Conservation (phyloP, 2,329 filamentous ascomycete genomes). For the Scedosporium dehoogii region DNA sequence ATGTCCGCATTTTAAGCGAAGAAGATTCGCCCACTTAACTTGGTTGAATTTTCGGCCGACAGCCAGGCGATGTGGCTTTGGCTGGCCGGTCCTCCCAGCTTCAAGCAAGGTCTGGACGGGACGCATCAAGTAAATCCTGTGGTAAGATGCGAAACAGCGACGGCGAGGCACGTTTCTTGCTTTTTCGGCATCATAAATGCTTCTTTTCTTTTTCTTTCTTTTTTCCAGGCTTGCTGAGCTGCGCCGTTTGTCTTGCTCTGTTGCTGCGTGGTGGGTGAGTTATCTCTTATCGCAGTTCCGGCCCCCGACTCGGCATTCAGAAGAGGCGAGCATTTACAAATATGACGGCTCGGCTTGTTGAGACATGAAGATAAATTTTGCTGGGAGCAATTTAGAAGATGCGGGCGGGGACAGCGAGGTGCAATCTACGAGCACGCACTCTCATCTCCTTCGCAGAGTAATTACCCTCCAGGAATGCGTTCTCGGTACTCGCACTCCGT, state of each 20-base stretch:
- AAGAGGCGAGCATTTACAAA: neutral
- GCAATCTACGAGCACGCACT: neutral
- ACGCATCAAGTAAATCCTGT: too few relatives aligned
- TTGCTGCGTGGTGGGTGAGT: neutral
- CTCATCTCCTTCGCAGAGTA: neutral
- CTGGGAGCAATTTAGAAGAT: neutral
- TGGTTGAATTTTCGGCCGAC: neutral
- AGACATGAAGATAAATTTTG: conserved; percentile 3
- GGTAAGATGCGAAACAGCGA: too few relatives aligned
- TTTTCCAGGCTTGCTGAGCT: neutral
- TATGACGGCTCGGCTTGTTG: neutral
- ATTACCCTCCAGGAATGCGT: neutral
- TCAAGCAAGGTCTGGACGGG: too few relatives aligned
- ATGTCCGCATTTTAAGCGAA: too few relatives aligned
- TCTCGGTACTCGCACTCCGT: neutral
- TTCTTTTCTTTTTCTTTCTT: neutral
- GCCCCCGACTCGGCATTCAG: neutral
- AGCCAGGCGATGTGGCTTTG: neutral
- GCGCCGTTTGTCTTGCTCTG: neutral
- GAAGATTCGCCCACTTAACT: neutral
- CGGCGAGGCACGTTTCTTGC: too few relatives aligned
- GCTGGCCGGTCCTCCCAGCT: neutral
- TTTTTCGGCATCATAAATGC: too few relatives aligned
- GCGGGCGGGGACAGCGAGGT: neutral
- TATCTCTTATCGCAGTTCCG: neutral